Conservation (phyloP, 768 basidiomycete species). For the Boletus pseudopeckii region DNA sequence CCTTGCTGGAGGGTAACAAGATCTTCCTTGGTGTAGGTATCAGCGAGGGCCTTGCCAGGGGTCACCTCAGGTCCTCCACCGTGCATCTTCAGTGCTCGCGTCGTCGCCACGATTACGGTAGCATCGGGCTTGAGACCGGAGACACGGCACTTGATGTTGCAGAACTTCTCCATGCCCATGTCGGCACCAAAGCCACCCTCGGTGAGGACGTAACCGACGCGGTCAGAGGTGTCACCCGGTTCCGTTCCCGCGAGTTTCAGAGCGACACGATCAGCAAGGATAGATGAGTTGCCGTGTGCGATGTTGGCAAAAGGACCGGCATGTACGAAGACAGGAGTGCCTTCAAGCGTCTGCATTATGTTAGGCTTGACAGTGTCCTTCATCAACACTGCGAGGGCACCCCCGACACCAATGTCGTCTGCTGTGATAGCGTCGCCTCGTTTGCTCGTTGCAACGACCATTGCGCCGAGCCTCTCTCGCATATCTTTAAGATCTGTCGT, state of each 20-base stretch:
- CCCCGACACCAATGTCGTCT: constrained; percentile 93
- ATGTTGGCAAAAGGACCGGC: constrained; percentile 99
- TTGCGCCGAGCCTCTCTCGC: constrained; percentile 86
- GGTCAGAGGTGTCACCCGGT: constrained; percentile 76
- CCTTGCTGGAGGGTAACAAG: constrained; percentile 86
- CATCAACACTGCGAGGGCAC: constrained; percentile 94
- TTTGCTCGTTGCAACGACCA: constrained; percentile 96
- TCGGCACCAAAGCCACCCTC: constrained; percentile 99
- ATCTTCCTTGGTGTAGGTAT: constrained; percentile 93
- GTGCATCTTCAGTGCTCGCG: constrained; percentile 98
- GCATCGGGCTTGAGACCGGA: constrained; percentile 94
- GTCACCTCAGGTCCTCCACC: constrained; percentile 96
- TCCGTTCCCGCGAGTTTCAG: constrained; percentile 96
- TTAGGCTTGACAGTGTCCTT: constrained; percentile 99
- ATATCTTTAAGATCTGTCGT: constrained; percentile 87
- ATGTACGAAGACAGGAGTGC: constrained; percentile 98
- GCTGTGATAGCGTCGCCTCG: constrained; percentile 90
- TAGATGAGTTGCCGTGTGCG: constrained; percentile 97
- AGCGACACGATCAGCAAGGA: constrained; percentile 95
- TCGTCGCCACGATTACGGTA: constrained; percentile 93
- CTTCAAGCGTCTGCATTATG: constrained; percentile 97
- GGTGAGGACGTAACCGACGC: constrained; percentile 92
- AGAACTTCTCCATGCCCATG: constrained; percentile 99
- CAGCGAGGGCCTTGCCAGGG: constrained; percentile 90
- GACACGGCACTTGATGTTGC: constrained; percentile 97